Conservation (phyloP, 2,329 filamentous ascomycete species). For the Scleromitrula shiraiana region DNA sequence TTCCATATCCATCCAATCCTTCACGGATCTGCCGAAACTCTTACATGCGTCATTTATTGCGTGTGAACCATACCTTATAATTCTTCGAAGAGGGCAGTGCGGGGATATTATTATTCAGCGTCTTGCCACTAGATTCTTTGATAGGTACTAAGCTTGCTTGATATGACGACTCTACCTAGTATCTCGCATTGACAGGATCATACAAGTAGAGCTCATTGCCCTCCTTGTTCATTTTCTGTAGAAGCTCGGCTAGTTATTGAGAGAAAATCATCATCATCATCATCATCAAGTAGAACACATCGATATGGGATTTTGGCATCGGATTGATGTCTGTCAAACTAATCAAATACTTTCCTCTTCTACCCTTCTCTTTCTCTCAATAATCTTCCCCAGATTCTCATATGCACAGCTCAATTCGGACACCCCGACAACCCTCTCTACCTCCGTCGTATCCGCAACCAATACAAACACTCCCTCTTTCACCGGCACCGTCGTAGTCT, state of each 20-base stretch:
- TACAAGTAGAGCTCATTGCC: no score
- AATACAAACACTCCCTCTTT: constrained; percentile 1
- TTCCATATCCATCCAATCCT: no score
- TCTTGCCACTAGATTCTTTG: neutral
- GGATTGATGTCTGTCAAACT: constrained; percentile 15
- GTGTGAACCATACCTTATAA: no score
- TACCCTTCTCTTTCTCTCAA: constrained; percentile 19
- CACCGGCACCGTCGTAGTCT: neutral
- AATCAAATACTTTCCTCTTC: constrained; percentile 12
- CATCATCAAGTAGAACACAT: neutral
- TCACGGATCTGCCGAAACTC: no score
- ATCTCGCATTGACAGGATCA: neutral
- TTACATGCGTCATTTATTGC: no score
- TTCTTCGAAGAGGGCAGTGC: neutral
- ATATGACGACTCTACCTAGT: neutral
- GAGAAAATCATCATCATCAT: neutral
- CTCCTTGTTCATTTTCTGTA: no score
- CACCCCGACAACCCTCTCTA: constrained; percentile 8
- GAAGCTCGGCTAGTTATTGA: no score
- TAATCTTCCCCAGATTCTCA: constrained; percentile 19
- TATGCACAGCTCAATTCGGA: constrained; percentile 18
- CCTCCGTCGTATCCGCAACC: constrained; percentile 9
- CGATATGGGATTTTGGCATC: constrained; percentile 1
- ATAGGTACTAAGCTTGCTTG: no score
- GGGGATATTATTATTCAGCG: neutral